Conservation (phyloP, 2,329 filamentous ascomycete genomes). For the Neofusicoccum sp. region DNA sequence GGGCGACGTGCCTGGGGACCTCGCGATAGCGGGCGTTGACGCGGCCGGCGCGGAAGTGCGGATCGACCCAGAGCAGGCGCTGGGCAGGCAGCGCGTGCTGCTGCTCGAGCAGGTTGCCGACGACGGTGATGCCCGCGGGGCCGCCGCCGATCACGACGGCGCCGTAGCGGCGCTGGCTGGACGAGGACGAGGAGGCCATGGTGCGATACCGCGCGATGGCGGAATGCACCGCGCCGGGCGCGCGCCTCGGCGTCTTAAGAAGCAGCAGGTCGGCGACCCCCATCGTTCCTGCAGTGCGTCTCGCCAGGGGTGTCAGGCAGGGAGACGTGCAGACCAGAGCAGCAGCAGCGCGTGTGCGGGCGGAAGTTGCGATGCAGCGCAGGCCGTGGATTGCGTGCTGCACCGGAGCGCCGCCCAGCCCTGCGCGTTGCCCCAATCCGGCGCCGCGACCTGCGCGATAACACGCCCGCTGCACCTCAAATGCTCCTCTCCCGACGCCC, state of each 20-base stretch:
- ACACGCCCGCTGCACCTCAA: background rate
- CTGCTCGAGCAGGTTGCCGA: constrained; percentile 61
- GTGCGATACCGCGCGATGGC: constrained; percentile 5
- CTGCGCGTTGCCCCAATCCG: background rate
- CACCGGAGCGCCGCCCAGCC: background rate
- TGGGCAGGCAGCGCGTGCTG: constrained; percentile 34
- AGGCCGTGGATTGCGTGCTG: constrained; percentile 2
- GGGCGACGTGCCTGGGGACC: constrained; percentile 51
- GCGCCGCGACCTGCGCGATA: background rate
- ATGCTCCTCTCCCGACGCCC: background rate
- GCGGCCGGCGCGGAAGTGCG: constrained; percentile 47
- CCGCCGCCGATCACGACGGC: constrained; percentile 61
- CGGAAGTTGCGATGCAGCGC: constrained; percentile 15
- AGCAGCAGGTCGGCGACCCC: constrained; percentile 2
- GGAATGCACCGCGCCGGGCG: constrained; percentile 5
- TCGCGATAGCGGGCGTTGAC: constrained; percentile 53
- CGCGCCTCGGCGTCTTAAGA: constrained; percentile 11
- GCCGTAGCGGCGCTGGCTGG: constrained; percentile 35
- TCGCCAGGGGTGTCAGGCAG: background rate
- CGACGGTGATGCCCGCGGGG: constrained; percentile 58
- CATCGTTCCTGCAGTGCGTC: background rate
- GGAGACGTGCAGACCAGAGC: background rate
- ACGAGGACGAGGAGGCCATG: constrained; percentile 12
- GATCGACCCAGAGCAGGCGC: constrained; percentile 60
- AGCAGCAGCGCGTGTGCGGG: constrained; percentile 1